Evolutionary conservation across 2,329 filamentous ascomycete genomes (phyloP).

Genomic region (Xylariaceae sp.): DNA sequence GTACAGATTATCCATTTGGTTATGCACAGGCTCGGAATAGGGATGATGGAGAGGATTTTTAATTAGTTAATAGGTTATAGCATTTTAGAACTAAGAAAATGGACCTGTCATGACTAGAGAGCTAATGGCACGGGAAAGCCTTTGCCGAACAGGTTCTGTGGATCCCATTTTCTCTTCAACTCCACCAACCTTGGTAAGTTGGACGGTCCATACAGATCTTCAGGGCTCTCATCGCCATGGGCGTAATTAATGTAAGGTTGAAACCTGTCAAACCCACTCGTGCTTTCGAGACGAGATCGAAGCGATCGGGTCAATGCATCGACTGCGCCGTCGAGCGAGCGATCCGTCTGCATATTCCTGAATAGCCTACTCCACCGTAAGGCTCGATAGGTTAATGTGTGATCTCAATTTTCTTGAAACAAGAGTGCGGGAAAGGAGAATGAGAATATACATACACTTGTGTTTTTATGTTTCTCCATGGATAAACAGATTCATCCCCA

Average conservation of each 20-base stretch:
- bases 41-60: too few species aligned
- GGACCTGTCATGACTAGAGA: too few species aligned
- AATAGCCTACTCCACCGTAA: constrained; percentile 6
- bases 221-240: constrained; percentile 10
- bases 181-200: constrained; percentile 17
- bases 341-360: constrained; percentile 8
- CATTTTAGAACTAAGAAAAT: too few species aligned
- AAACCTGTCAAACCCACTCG: not conserved
- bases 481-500: too few species aligned
- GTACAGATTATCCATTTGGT: too few species aligned
- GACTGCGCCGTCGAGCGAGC: constrained; percentile 4
- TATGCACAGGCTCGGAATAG: too few species aligned
- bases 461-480: too few species aligned
- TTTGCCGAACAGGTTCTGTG: constrained; percentile 13
- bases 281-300: not conserved
- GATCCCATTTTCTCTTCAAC: constrained; percentile 27
- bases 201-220: constrained; percentile 4
- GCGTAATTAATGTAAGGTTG: constrained; percentile 12
- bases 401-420: too few species aligned
- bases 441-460: too few species aligned
- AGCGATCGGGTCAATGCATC: constrained; percentile 18
- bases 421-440: too few species aligned
- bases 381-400: constrained; percentile 4
- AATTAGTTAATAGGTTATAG: too few species aligned
- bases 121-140: not conserved